Percentiles rank a stretch among this genome's conserved stretches.
phyloP scores from a whole-genome alignment of 345 rosid species.

The Salix caprea region DNA sequence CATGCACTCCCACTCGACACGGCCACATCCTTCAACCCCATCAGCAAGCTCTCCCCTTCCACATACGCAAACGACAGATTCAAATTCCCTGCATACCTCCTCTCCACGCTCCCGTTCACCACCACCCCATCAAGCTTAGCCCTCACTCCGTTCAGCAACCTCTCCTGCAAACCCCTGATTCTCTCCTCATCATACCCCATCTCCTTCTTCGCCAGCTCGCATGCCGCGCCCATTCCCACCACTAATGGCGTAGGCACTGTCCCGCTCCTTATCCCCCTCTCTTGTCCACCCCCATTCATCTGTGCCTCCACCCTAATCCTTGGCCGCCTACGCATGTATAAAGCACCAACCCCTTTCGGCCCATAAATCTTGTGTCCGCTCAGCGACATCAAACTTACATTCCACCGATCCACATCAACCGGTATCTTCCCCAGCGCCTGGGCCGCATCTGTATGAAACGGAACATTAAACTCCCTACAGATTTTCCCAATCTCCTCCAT shows the following conservation, averaged over 20 bases:
- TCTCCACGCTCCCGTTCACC: slow-evolving; percentile 81
- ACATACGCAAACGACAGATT: slow-evolving; percentile 90
- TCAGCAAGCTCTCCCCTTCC: slow-evolving; percentile 94
- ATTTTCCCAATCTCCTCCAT: slow-evolving; percentile 83
- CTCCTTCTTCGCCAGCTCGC: slow-evolving; percentile 80
- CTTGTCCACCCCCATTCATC: slow-evolving; percentile 98
- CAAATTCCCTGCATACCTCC: slow-evolving; percentile 76
- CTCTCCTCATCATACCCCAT: slow-evolving; percentile 84
- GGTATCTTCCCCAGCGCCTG: slow-evolving; percentile 96
- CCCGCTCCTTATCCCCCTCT: slow-evolving; percentile 95
- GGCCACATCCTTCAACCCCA: slow-evolving; percentile 97
- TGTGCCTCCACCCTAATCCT: slow-evolving; percentile 81
- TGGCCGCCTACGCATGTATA: slow-evolving; percentile 79
- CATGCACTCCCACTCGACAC: slow-evolving; percentile 99
- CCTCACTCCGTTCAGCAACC: slow-evolving; percentile 64
- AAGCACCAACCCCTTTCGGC: slow-evolving; percentile 91
- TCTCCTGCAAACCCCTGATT: slow-evolving; percentile 54
- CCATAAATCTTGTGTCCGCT: slow-evolving; percentile 92
- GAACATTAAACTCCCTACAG: slow-evolving; percentile 71
- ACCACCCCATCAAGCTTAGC: slow-evolving; percentile 77
- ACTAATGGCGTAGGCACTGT: slow-evolving; percentile 68
- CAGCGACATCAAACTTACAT: slow-evolving; percentile 85
- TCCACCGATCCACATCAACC: slow-evolving; percentile 82
- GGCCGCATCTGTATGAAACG: slow-evolving; percentile 91
- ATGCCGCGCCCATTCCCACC: slow-evolving; percentile 89